Base-by-base conservation (phyloP, 1,139 yeast genomes). In the Saccharomyces hybrid region DNA sequence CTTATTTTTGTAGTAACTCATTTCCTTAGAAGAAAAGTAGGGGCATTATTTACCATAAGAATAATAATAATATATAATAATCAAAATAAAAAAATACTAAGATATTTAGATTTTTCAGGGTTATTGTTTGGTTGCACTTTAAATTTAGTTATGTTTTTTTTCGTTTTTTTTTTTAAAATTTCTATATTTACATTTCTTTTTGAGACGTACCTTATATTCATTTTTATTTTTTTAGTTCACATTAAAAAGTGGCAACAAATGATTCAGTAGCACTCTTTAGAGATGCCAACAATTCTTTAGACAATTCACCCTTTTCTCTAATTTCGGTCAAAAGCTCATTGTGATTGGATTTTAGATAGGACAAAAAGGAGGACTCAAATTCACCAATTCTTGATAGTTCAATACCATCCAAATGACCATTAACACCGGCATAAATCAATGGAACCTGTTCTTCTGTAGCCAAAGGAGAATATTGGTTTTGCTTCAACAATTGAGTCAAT, bases 391-490 rank as follows among this genome's bases (percentile, higher is more conserved):
- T 88, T 73, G 85, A 83, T 68, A 93, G 80, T 66, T 96, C 88
- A 70, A 95, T 74, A 68, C 78, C 73, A 77, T 95, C 99, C 74
- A 95, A 86, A 91, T 74, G 89, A 85, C 99, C 99, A 85, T 93
- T 91, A 73, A 95, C 99, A 88, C 97, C 99, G 67, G 99, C 99
- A 83, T 77, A 95, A 75, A 95, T 91, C 74, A 90, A 82, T 76
- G 99, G 99, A 64, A 95, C 99, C 83, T 90, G 97, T 81, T 91
- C 97, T 80, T 93, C 97, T 73, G 98, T 96, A 75, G 97, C 86
- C 76, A 91, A 80, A 76, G 99, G 99, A 71, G 86, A 73, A 83
- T 86, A 88, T 83, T 95, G 99, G 79, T 84, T 88, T 84, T 95
- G 99, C 81, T 91, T 91, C 78, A 95, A 86, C 77, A 95, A 81